Base-by-base conservation (phyloP, 208 protist species). In the Herpetomonas muscarum region DNA sequence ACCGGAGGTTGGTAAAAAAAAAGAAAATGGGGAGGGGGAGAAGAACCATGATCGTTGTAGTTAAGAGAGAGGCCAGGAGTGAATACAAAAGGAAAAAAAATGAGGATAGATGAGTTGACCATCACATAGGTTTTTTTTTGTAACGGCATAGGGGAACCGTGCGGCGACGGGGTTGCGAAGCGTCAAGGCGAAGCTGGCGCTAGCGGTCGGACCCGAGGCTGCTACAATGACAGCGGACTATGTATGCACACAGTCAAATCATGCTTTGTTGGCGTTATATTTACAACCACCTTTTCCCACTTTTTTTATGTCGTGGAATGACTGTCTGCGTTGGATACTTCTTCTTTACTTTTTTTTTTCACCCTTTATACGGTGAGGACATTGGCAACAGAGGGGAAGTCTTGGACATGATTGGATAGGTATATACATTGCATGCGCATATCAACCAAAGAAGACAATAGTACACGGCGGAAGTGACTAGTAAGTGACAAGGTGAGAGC, bases 331-430 rank as follows among this genome's bases (percentile, higher is more conserved):
- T 42, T 22, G 13, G 25, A 58, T 36, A 13, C 30, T 37, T 42
- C 29, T 60, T 54, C 29, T n/a, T n/a, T n/a, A 37, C 26, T 47
- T 57, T 68, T 49, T 63, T 58, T 54, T 69, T 64, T 64, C 59
- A 29, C 45, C 54, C 26, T 74, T 21, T 36, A 12, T n/a, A n/a
- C n/a, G n/a, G n/a, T n/a, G n/a, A n/a, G n/a, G n/a, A n/a, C n/a
- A n/a, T n/a, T n/a, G n/a, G n/a, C n/a, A n/a, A n/a, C n/a, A n/a
- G n/a, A n/a, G n/a, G n/a, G n/a, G n/a, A n/a, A n/a, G n/a, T n/a
- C n/a, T n/a, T n/a, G n/a, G n/a, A n/a, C n/a, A n/a, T n/a, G n/a
- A n/a, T n/a, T n/a, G n/a, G n/a, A n/a, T n/a, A n/a, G n/a, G n/a
- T n/a, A n/a, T 13, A 31, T 53, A 31, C 48, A 53, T 22, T 31